phyloP scores from a whole-genome alignment of 1,284 basidiomycete genomes.

The Rugosomyces carneus region DNA sequence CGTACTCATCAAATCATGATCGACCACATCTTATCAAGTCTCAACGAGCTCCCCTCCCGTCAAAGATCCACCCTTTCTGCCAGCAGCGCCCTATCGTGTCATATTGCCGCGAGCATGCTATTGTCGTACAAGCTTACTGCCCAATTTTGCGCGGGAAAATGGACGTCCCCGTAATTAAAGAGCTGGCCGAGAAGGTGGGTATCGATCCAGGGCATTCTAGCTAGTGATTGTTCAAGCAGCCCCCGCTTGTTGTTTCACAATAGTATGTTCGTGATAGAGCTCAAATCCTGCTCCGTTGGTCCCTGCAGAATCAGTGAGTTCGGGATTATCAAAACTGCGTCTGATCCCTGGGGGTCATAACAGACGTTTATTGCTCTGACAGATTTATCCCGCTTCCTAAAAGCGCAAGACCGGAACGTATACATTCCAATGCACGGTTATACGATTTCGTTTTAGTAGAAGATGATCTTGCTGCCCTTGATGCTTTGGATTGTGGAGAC shows the following conservation, averaged over 20 bases:
- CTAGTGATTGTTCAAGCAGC: neutral
- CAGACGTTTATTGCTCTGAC: neutral
- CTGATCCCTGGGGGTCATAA: neutral
- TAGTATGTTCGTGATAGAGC: constrained; percentile 53
- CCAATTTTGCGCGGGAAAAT: constrained; percentile 63
- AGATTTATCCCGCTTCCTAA: constrained; percentile 74
- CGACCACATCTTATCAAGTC: neutral
- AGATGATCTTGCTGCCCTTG: constrained; percentile 58
- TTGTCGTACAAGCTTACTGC: constrained; percentile 76
- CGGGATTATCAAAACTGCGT: neutral
- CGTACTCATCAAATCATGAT: constrained; percentile 1
- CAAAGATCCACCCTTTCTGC: constrained; percentile 76
- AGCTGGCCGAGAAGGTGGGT: constrained; percentile 51
- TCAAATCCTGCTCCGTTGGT: constrained; percentile 81
- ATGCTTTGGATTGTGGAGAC: constrained; percentile 58
- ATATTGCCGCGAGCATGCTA: constrained; percentile 65
- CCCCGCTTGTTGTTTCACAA: neutral
- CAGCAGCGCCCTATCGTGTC: constrained; percentile 75
- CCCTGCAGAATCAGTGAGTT: constrained; percentile 70
- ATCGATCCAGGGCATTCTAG: neutral
- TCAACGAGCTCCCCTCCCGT: constrained; percentile 4
- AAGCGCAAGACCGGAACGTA: constrained; percentile 61
- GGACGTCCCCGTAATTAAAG: constrained; percentile 46
- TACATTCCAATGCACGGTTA: constrained; percentile 61
- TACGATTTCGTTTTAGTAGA: constrained; percentile 64